Percentiles rank a stretch among this genome's conserved stretches.
Evolutionary conservation across 768 basidiomycete genomes (phyloP).

Genomic region (Naematelia encephala): DNA sequence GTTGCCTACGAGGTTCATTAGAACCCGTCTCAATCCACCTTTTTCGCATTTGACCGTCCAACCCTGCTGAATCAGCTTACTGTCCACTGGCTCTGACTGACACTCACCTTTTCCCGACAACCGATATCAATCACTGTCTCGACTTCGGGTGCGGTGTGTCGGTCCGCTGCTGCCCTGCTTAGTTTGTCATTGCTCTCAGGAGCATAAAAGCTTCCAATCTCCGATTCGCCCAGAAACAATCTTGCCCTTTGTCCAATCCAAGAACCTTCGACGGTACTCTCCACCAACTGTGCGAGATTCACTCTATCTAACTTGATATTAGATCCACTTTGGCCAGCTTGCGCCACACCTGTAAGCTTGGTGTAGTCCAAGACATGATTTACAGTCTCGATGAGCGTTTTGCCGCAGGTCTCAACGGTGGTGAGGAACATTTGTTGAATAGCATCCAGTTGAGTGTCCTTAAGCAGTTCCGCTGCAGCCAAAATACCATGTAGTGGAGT

Average conservation of each 20-base stretch:
- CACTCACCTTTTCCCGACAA: conserved; percentile 62
- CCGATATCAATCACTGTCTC: conserved; percentile 88
- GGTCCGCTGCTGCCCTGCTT: conserved; percentile 47
- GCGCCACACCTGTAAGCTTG: conserved; percentile 81
- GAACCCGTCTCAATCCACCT: conserved; percentile 81
- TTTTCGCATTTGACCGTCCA: conserved; percentile 87
- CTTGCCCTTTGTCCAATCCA: conserved; percentile 90
- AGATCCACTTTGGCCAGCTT: conserved; percentile 67
- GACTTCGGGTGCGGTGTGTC: conserved; percentile 56
- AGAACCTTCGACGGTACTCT: conserved; percentile 69
- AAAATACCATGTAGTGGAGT: conserved; percentile 91
- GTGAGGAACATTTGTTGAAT: conserved; percentile 82
- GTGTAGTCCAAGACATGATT: conserved; percentile 97
- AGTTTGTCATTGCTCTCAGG: conserved; percentile 51
- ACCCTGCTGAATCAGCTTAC: conserved; percentile 56
- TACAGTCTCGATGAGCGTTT: conserved; percentile 91
- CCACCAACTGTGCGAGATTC: conserved; percentile 48
- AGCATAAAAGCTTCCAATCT: conserved; percentile 88
- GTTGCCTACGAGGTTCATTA: conserved; percentile 95
- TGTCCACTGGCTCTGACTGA: not conserved
- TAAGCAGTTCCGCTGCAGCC: conserved; percentile 85
- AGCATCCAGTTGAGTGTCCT: conserved; percentile 75
- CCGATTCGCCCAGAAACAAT: conserved; percentile 65
- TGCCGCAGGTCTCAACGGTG: conserved; percentile 91
- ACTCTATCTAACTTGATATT: conserved; percentile 56